Conservation (phyloP, 2,329 filamentous ascomycete species). For the Seiridium unicorne region DNA sequence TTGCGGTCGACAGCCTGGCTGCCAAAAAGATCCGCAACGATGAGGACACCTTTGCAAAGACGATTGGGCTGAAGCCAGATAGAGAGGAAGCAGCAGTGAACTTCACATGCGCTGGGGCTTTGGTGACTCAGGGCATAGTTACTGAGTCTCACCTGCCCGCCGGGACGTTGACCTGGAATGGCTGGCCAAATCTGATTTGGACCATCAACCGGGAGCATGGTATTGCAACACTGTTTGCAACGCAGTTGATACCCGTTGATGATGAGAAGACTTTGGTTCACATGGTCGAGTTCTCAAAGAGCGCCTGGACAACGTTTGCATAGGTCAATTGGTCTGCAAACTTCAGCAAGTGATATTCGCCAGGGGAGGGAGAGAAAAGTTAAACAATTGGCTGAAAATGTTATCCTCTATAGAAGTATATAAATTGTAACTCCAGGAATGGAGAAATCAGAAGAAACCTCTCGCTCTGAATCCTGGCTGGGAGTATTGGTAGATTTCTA, state of each 20-base stretch:
- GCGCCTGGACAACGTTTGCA: slow-evolving; percentile 3
- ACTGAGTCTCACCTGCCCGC: slow-evolving; percentile 31
- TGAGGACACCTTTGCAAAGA: slow-evolving; percentile 1
- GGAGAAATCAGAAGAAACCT: no score
- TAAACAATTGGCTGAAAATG: no score
- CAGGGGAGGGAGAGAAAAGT: no score
- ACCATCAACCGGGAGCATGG: slow-evolving; percentile 12
- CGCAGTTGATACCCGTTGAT: slow-evolving; percentile 4
- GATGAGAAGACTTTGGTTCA: background rate
- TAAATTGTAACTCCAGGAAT: no score
- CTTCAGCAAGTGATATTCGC: no score
- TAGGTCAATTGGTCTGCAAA: background rate
- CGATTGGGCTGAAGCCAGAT: slow-evolving; percentile 24
- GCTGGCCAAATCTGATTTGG: slow-evolving; percentile 47
- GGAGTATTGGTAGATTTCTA: no score
- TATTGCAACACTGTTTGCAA: slow-evolving; percentile 3
- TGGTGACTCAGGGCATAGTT: slow-evolving; percentile 39
- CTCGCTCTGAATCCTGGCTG: no score
- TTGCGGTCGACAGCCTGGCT: slow-evolving; percentile 25
- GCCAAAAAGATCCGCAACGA: slow-evolving; percentile 5
- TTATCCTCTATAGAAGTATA: no score
- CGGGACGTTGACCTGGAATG: slow-evolving; percentile 42
- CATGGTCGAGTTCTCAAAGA: background rate
- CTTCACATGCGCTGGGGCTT: slow-evolving; percentile 32
- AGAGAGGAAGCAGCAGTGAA: slow-evolving; percentile 24